Base-by-base conservation (phyloP, 1,284 basidiomycete genomes). In the Ganoderma lingzhi region DNA sequence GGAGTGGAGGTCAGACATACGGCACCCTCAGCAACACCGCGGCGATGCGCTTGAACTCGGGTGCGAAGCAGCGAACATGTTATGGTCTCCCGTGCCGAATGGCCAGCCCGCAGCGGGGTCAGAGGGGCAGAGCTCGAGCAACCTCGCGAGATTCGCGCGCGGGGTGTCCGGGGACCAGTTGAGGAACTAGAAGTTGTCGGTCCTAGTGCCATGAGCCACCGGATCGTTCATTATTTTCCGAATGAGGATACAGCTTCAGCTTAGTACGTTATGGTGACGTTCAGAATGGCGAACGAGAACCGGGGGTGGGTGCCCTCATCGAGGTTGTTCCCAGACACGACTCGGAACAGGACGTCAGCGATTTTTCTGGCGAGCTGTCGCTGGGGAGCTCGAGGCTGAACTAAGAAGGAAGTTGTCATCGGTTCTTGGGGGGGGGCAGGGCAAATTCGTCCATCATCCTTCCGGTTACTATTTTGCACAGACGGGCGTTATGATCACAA, bases 1-100 rank as follows among this genome's bases (percentile, higher is more conserved):
- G n/a, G n/a, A n/a, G n/a, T n/a, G n/a, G n/a, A n/a, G n/a, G n/a
- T n/a, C n/a, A n/a, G n/a, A n/a, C n/a, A n/a, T n/a, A n/a, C n/a
- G n/a, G n/a, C n/a, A n/a, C n/a, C n/a, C n/a, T n/a, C n/a, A n/a
- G n/a, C n/a, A n/a, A n/a, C 71, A 88, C 78, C 0, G 86, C 80
- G 9, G 86, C 82, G 3, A 88, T 76, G n/a, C 87, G 80, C 76
- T 88, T 87, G 78, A 79, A 88, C 64, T 88, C n/a, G n/a, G 80
- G 0, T 83, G 84, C 0, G 83, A 81, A n/a, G n/a, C n/a, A n/a
- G n/a, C n/a, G 30, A 86, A 70, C 0, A 78, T 79, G 66, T 86
- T 84, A 0, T 80, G 53, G 42, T 79, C 69, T 0, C 85, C 83
- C 0, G 87, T 88, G 61, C 80, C 79, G 69, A 82, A 89, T 0